Conservation (phyloP, 2,329 filamentous ascomycete genomes). For the Plectosphaerella sp. region DNA sequence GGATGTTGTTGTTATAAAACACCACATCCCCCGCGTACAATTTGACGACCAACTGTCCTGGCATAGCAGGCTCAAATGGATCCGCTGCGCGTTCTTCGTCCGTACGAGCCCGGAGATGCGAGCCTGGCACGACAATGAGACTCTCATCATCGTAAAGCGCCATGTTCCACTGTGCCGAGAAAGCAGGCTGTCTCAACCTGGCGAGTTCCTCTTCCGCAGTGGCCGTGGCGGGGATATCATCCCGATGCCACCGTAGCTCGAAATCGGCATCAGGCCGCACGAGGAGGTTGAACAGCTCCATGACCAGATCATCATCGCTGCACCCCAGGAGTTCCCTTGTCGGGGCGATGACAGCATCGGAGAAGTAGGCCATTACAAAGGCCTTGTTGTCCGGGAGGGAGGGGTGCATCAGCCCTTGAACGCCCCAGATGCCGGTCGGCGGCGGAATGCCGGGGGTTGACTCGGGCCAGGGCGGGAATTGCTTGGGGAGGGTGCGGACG, state of each 20-base stretch:
- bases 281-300: slow-evolving; percentile 87
- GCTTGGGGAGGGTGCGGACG: slow-evolving; percentile 80
- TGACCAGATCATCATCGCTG: slow-evolving; percentile 62
- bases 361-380: slow-evolving; percentile 72
- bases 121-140: slow-evolving; percentile 73
- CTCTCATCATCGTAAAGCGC: slow-evolving; percentile 72
- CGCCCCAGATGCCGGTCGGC: slow-evolving; percentile 74
- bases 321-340: slow-evolving; percentile 60
- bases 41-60: slow-evolving; percentile 60
- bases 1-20: slow-evolving; percentile 88
- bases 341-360: slow-evolving; percentile 55
- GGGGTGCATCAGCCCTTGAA: slow-evolving; percentile 80
- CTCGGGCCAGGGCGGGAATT: slow-evolving; percentile 76
- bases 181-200: slow-evolving; percentile 55
- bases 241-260: slow-evolving; percentile 77
- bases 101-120: slow-evolving; percentile 68
- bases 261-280: slow-evolving; percentile 69
- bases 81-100: slow-evolving; percentile 62
- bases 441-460: slow-evolving; percentile 38
- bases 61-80: slow-evolving; percentile 58
- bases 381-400: slow-evolving; percentile 54
- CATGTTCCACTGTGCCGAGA: slow-evolving; percentile 85
- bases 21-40: slow-evolving; percentile 73
- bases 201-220: slow-evolving; percentile 61
- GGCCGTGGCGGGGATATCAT: slow-evolving; percentile 70